phyloP scores from a whole-genome alignment of 805 yeast species.

The Ogataea chonburiensis region DNA sequence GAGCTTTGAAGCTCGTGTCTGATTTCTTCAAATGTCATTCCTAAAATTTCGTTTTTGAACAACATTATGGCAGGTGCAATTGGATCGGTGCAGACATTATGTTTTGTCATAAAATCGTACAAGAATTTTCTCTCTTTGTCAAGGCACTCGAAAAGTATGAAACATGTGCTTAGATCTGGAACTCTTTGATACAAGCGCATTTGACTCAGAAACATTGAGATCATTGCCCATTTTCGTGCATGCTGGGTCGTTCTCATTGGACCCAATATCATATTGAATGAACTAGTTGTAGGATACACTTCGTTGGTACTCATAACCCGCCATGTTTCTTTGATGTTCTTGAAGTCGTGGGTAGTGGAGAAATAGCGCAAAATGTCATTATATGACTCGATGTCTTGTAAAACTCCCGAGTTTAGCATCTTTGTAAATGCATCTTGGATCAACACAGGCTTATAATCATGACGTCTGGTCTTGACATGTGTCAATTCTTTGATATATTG shows the following conservation, averaged over 20 bases:
- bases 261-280: slow-evolving; percentile 21
- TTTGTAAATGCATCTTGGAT: slow-evolving; percentile 10
- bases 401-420: slow-evolving; percentile 16
- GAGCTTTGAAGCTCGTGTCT: slow-evolving; percentile 1
- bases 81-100: slow-evolving; percentile 13
- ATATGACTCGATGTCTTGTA: slow-evolving; percentile 12
- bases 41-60: slow-evolving; percentile 5
- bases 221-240: slow-evolving; percentile 11
- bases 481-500: slow-evolving; percentile 12
- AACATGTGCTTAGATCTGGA: slow-evolving; percentile 26
- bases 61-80: slow-evolving; percentile 14
- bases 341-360: slow-evolving; percentile 15
- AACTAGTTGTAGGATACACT: slow-evolving; percentile 15
- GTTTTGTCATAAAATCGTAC: slow-evolving; percentile 12
- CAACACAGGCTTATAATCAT: slow-evolving; percentile 8
- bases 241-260: slow-evolving; percentile 14
- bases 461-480: slow-evolving; percentile 14
- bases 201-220: slow-evolving; percentile 17
- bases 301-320: slow-evolving; percentile 7
- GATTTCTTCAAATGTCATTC: slow-evolving; percentile 7
- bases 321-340: slow-evolving; percentile 10
- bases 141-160: slow-evolving; percentile 18
- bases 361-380: slow-evolving; percentile 20
- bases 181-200: slow-evolving; percentile 15
- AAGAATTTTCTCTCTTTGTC: slow-evolving; percentile 11